Evolutionary conservation across 495 filamentous ascomycete genomes (phyloP).

Genomic region (Mycothermus thermophilus): DNA sequence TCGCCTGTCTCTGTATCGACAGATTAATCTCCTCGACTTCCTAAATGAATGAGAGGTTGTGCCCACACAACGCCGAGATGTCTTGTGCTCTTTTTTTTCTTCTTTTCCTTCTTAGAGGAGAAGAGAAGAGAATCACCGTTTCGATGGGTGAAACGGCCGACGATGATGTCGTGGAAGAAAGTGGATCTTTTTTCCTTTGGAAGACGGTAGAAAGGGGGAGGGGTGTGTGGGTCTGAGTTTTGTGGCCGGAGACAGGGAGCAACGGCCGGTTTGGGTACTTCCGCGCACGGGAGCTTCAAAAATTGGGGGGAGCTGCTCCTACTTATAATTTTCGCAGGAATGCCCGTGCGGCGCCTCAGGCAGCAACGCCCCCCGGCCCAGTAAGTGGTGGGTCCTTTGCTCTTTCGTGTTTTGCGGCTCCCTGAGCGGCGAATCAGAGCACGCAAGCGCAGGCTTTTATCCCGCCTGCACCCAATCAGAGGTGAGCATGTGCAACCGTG

Average conservation of each 20-base stretch:
- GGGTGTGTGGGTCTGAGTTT: constrained; percentile 25
- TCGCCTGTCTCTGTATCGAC: constrained; percentile 19
- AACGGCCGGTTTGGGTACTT: constrained; percentile 37
- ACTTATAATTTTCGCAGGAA: constrained; percentile 35
- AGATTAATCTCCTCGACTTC: constrained; percentile 17
- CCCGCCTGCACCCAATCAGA: constrained; percentile 10
- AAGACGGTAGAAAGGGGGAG: constrained; percentile 1
- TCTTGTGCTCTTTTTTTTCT: too few species aligned
- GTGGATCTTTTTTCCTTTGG: constrained; percentile 7
- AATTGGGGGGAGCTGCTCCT: constrained; percentile 31
- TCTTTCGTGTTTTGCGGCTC: constrained; percentile 15
- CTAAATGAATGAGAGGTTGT: constrained; percentile 29
- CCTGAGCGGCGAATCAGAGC: constrained; percentile 17
- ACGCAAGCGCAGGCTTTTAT: constrained; percentile 12
- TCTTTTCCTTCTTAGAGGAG: neutral
- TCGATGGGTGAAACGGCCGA: constrained; percentile 15
- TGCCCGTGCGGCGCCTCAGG: constrained; percentile 17
- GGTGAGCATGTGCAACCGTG: constrained; percentile 4
- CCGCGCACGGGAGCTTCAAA: constrained; percentile 32
- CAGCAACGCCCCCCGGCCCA: constrained; percentile 17
- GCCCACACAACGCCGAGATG: constrained; percentile 23
- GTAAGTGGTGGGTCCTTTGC: constrained; percentile 20
- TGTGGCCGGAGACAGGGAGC: constrained; percentile 25
- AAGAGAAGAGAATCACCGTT: constrained; percentile 5
- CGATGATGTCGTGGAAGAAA: constrained; percentile 18